phyloP scores from a whole-genome alignment of 1,139 yeast genomes.

The Nakaseomyces kungkrabaensis region DNA sequence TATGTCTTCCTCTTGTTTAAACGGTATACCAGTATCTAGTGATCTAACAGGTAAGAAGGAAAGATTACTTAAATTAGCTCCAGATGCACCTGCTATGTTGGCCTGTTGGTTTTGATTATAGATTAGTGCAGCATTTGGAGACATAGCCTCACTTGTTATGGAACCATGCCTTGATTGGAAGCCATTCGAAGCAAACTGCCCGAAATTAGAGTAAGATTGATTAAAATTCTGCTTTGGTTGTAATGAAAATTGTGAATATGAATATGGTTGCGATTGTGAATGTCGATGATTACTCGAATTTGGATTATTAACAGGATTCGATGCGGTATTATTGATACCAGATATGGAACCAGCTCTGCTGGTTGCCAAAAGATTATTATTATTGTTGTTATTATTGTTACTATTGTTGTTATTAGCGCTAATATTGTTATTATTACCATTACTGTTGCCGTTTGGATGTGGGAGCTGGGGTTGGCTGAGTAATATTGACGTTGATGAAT shows the following conservation, averaged over 20 bases:
- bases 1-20: background rate
- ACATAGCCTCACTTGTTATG: conserved; percentile 24
- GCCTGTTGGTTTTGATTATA: conserved; percentile 6
- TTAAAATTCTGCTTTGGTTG: conserved; percentile 8
- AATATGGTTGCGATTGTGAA: conserved; percentile 10
- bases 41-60: conserved; percentile 3
- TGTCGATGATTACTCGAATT: conserved; percentile 9
- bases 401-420: conserved; percentile 18
- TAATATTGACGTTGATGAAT: conserved; percentile 12
- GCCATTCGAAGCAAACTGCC: conserved; percentile 18
- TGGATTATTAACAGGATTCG: conserved; percentile 2
- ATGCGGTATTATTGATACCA: background rate
- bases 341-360: conserved; percentile 2
- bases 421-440: conserved; percentile 8
- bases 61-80: background rate
- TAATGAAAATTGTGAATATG: conserved; percentile 21
- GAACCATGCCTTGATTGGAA: conserved; percentile 25
- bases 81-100: background rate
- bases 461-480: conserved; percentile 16
- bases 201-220: conserved; percentile 15
- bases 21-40: conserved; percentile 4
- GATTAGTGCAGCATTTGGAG: conserved; percentile 19
- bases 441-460: conserved; percentile 12
- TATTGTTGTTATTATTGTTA: conserved; percentile 12
- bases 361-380: background rate